Evolutionary conservation across 495 filamentous ascomycete species (phyloP).

Genomic region (Penicillium egyptiacum): DNA sequence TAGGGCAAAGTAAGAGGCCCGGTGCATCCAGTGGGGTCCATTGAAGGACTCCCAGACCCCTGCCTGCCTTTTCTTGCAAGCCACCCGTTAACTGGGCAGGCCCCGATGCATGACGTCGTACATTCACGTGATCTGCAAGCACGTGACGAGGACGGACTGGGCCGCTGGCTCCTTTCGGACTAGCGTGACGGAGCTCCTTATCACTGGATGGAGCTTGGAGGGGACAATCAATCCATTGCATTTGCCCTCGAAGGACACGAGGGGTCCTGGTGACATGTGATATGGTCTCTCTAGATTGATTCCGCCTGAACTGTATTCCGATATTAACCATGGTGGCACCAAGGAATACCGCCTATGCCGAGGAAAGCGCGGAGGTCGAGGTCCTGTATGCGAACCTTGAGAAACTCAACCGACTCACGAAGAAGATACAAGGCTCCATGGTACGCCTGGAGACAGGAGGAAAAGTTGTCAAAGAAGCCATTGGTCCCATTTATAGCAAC

Average conservation of each 20-base stretch:
- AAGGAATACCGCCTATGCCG: slow-evolving; percentile 58
- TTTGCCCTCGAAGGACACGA: neutral
- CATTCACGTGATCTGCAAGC: slow-evolving; percentile 21
- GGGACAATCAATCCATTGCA: slow-evolving; percentile 10
- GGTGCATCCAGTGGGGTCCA: slow-evolving; percentile 28
- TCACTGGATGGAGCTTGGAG: slow-evolving; percentile 14
- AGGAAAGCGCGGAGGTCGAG: slow-evolving; percentile 72
- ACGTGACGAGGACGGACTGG: neutral
- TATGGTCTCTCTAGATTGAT: slow-evolving; percentile 11
- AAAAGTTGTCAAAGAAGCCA: slow-evolving; percentile 84
- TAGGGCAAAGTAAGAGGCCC: slow-evolving; percentile 55
- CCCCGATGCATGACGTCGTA: slow-evolving; percentile 30
- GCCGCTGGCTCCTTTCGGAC: slow-evolving; percentile 13
- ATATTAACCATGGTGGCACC: slow-evolving; percentile 46
- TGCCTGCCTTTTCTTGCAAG: slow-evolving; percentile 5
- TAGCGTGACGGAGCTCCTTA: slow-evolving; percentile 32
- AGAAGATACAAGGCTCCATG: slow-evolving; percentile 88
- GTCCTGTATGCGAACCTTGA: slow-evolving; percentile 65
- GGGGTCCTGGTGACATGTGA: slow-evolving; percentile 20
- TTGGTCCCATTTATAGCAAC: slow-evolving; percentile 90
- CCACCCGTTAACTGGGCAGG: slow-evolving; percentile 4
- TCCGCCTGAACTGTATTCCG: slow-evolving; percentile 13
- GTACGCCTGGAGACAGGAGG: slow-evolving; percentile 81
- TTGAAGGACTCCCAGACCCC: slow-evolving; percentile 1
- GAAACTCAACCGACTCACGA: slow-evolving; percentile 72